These are phyloP conservation scores for Trichoderma erinaceum DNA, from an alignment of 495 filamentous ascomycete species.

Conservation along the genomic window DNA sequence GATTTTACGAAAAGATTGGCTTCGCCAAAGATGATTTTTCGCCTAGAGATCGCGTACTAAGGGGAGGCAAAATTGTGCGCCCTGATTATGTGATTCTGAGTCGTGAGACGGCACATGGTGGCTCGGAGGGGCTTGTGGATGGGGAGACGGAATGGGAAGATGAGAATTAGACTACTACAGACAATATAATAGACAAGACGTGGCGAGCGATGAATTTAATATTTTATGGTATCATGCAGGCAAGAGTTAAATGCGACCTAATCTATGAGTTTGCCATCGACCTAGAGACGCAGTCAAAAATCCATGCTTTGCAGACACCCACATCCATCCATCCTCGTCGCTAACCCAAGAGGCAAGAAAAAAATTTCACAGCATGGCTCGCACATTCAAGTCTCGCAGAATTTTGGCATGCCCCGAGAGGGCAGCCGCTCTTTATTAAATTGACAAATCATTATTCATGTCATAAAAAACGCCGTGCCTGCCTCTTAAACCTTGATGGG, in stretches of 20 bases:
- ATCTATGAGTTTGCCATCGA: too few species aligned
- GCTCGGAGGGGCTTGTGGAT: background rate
- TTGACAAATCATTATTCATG: background rate
- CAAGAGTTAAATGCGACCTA: too few species aligned
- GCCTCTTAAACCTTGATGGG: conserved; percentile 11
- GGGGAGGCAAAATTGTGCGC: conserved; percentile 58
- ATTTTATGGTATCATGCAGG: too few species aligned
- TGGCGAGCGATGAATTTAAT: background rate
- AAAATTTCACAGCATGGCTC: conserved; percentile 2
- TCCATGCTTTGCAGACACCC: too few species aligned
- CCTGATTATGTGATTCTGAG: conserved; percentile 69
- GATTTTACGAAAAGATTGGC: conserved; percentile 64
- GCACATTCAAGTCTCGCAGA: background rate
- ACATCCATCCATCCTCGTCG: too few species aligned
- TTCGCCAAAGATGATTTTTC: conserved; percentile 63
- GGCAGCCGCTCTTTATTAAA: conserved; percentile 1
- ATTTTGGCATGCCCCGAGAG: conserved; percentile 5
- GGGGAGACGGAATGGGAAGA: background rate
- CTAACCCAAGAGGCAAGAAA: background rate
- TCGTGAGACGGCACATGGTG: conserved; percentile 29
- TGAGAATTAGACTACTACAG: background rate
- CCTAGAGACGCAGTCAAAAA: too few species aligned
- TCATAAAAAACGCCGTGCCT: conserved; percentile 8
- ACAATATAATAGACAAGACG: background rate
- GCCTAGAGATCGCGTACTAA: conserved; percentile 53